These are phyloP conservation scores for Solanum etuberosum DNA, from an alignment of 257 asterid genomes.

Conservation along the genomic window DNA sequence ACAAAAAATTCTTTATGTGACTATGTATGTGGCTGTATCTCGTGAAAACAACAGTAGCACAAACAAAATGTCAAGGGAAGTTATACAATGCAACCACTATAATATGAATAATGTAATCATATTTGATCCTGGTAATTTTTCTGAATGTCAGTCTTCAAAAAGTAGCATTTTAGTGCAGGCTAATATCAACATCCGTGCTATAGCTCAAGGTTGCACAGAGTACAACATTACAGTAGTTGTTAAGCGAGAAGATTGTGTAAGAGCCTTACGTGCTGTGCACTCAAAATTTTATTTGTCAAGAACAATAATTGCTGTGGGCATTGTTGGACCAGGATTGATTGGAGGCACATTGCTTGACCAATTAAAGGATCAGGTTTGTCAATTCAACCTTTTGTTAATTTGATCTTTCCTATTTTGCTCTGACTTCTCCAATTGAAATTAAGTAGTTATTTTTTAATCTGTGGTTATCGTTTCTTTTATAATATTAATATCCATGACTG, in stretches of 20 bases:
- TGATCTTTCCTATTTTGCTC: background rate
- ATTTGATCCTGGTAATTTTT: background rate
- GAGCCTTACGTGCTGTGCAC: slow-evolving; percentile 97
- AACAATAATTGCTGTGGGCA: slow-evolving; percentile 91
- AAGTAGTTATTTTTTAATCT: background rate
- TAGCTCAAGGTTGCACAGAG: slow-evolving; percentile 99
- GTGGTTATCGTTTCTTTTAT: background rate
- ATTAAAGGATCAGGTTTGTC: slow-evolving; percentile 80
- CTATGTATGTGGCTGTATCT: background rate
- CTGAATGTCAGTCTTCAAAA: background rate
- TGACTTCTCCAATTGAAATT: background rate
- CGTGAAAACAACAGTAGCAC: background rate
- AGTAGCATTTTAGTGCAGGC: slow-evolving; percentile 51
- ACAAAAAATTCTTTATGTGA: background rate
- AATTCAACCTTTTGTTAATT: background rate
- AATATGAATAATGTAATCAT: background rate
- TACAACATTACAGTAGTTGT: slow-evolving; percentile 86
- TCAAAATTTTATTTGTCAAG: slow-evolving; percentile 88
- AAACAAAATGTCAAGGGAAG: background rate
- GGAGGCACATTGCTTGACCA: slow-evolving; percentile 96
- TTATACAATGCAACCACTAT: background rate
- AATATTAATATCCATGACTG: background rate
- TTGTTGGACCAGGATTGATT: slow-evolving; percentile 94
- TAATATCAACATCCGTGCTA: slow-evolving; percentile 89
- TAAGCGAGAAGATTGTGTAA: slow-evolving; percentile 85